Percentiles rank a stretch among this genome's conserved stretches.
These are phyloP conservation scores for Yamadazyma oceani DNA, from an alignment of 1,139 yeast genomes.

Conservation along the genomic window DNA sequence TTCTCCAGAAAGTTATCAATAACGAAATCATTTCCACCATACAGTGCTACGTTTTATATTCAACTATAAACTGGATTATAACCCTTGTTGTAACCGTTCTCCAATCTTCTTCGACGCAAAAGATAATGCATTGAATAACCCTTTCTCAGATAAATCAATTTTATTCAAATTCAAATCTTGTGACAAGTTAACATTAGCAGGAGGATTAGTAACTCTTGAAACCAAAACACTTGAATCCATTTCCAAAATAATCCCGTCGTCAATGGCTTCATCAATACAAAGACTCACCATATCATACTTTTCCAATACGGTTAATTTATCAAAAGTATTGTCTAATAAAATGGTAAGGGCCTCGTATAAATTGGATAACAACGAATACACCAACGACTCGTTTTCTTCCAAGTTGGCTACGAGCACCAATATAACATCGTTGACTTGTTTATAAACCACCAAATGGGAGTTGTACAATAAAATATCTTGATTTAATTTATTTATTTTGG, in stretches of 20 bases:
- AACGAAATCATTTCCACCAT: too few relatives aligned
- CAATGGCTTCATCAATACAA: conserved; percentile 89
- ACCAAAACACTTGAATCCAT: conserved; percentile 86
- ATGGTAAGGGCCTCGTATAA: conserved; percentile 79
- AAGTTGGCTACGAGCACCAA: conserved; percentile 69
- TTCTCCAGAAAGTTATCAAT: too few relatives aligned
- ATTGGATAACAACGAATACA: conserved; percentile 76
- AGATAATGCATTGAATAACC: conserved; percentile 83
- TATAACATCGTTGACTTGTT: conserved; percentile 76
- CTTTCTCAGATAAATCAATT: conserved; percentile 84
- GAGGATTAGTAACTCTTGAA: conserved; percentile 84
- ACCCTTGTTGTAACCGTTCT: conserved; percentile 82
- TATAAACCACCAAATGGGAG: conserved; percentile 76
- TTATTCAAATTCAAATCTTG: conserved; percentile 55
- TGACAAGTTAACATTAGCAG: conserved; percentile 31
- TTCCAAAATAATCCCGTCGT: conserved; percentile 89
- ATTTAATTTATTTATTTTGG: conserved; percentile 76
- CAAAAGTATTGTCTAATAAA: conserved; percentile 72
- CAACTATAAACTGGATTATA: too few relatives aligned
- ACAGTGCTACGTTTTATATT: too few relatives aligned
- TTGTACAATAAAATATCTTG: conserved; percentile 82
- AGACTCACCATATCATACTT: conserved; percentile 83
- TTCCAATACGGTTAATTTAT: conserved; percentile 75
- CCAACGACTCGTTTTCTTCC: conserved; percentile 83
- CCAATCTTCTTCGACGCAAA: conserved; percentile 86